These are phyloP conservation scores for Phtheirospermum japonicum DNA, from an alignment of 257 asterid species.

Conservation along the genomic window DNA sequence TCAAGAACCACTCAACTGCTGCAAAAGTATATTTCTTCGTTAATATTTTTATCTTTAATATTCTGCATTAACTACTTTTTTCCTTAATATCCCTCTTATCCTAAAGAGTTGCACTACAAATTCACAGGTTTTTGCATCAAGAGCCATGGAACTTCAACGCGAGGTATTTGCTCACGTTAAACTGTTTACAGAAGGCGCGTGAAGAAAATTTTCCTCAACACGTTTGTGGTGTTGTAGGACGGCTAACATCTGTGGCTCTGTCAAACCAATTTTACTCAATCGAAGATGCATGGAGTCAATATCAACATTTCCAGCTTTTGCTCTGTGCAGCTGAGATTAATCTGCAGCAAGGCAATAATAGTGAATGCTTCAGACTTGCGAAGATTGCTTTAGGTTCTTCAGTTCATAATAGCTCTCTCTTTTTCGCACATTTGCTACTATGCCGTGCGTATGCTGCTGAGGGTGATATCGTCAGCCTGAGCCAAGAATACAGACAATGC, in stretches of 20 bases:
- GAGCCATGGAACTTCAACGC: constrained; percentile 86
- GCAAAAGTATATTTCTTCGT: constrained; percentile 56
- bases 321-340: constrained; percentile 86
- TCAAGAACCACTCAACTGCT: constrained; percentile 47
- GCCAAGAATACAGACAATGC: constrained; percentile 59
- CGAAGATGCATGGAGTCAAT: constrained; percentile 36
- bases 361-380: constrained; percentile 58
- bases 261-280: constrained; percentile 37
- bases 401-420: constrained; percentile 55
- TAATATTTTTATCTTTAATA: background rate
- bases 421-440: constrained; percentile 78
- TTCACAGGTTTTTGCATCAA: constrained; percentile 74
- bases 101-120: constrained; percentile 14
- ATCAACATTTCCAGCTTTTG: constrained; percentile 69
- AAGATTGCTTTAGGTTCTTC: constrained; percentile 50
- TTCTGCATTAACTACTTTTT: constrained; percentile 3
- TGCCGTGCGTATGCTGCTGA: constrained; percentile 80
- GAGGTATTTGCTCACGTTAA: constrained; percentile 69
- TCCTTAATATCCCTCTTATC: constrained; percentile 13
- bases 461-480: constrained; percentile 44
- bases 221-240: constrained; percentile 49
- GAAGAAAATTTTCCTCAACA: constrained; percentile 66
- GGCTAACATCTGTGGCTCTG: constrained; percentile 62
- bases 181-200: constrained; percentile 73
- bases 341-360: constrained; percentile 63